Percentiles rank a stretch among this genome's conserved stretches.
Conservation (phyloP, 2,329 filamentous ascomycete genomes). For the Fusarium sp. region DNA sequence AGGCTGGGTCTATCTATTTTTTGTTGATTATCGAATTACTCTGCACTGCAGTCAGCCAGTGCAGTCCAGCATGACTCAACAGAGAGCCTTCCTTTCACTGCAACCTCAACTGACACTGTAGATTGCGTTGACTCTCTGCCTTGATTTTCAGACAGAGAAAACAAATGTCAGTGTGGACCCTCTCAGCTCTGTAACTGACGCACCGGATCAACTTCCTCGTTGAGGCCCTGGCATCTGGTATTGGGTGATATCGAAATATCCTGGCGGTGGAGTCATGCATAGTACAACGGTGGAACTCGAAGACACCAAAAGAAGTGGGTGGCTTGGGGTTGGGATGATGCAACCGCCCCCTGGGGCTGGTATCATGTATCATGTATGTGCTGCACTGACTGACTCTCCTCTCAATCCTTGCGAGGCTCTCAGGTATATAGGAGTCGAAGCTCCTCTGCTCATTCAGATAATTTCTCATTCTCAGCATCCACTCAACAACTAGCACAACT, state of each 20-base stretch:
- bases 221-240: slow-evolving; percentile 24
- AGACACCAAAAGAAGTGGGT: slow-evolving; percentile 22
- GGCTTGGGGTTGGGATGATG: slow-evolving; percentile 36
- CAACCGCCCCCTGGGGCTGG: slow-evolving; percentile 37
- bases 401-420: slow-evolving; percentile 23
- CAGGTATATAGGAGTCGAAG: slow-evolving; percentile 34
- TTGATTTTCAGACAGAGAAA: slow-evolving; percentile 12
- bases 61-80: not conserved
- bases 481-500: slow-evolving; percentile 7
- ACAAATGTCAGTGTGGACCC: slow-evolving; percentile 7
- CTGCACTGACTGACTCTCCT: slow-evolving; percentile 4
- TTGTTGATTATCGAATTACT: slow-evolving; percentile 19
- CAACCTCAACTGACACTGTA: slow-evolving; percentile 15
- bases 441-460: slow-evolving; percentile 15
- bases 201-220: slow-evolving; percentile 35
- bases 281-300: slow-evolving; percentile 7
- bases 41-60: not conserved
- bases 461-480: slow-evolving; percentile 11
- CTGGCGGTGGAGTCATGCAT: slow-evolving; percentile 16
- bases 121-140: slow-evolving; percentile 22
- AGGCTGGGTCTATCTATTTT: slow-evolving; percentile 11
- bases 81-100: not conserved
- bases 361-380: slow-evolving; percentile 21
- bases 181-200: slow-evolving; percentile 26
- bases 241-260: slow-evolving; percentile 28